Evolutionary conservation across 2,329 filamentous ascomycete genomes (phyloP), one percentile per base, ranked within the genome.

Genomic region (Tolypocladium album): DNA sequence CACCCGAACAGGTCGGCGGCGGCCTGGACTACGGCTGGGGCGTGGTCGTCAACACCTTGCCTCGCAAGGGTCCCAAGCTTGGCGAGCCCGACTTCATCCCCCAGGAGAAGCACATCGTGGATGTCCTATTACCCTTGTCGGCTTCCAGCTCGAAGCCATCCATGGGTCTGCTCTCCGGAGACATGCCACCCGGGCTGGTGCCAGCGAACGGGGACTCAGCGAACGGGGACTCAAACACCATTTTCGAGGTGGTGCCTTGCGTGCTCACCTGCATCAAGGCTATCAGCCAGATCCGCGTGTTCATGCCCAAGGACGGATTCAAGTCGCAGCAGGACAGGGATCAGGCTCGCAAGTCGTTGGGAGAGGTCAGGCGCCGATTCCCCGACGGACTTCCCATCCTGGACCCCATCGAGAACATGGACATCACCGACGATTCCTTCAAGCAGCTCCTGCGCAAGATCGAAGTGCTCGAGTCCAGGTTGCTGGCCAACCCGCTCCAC

Each of bases 321-420:
- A 84, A 85, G 64, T 80, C 82, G 2, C 74, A 80, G 4, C 81
- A 88, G n/a, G 84, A 91, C 61, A 83, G 84, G 38, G 78, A 83
- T 1, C 83, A 88, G 20, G 82, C 89, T 56, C 84, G 87, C 60
- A 89, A 89, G 64, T 82, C 80, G 1, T 75, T 97, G 36, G 82
- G 85, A 50, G 93, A 97, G 73, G 87, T 96, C 20, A 84, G 89
- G 74, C 86, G 86, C 65, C 87, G 94, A 34, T 97, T 99, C 76
- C 92, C 92, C 0, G 94, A 99, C 69, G 94, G 94, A 3, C 78
- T 99, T 60, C 88, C 94, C 3, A 81, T 92, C 8, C 77, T 99
- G 22, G 94, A 99, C 68, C 94, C 94, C 0, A 88, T 99, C 45
- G 92, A 97, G 73, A 92, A 97, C 70, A 97, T 99, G 94, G 84